Base-by-base conservation (phyloP, 495 filamentous ascomycete genomes). In the Oidiodendron maius region DNA sequence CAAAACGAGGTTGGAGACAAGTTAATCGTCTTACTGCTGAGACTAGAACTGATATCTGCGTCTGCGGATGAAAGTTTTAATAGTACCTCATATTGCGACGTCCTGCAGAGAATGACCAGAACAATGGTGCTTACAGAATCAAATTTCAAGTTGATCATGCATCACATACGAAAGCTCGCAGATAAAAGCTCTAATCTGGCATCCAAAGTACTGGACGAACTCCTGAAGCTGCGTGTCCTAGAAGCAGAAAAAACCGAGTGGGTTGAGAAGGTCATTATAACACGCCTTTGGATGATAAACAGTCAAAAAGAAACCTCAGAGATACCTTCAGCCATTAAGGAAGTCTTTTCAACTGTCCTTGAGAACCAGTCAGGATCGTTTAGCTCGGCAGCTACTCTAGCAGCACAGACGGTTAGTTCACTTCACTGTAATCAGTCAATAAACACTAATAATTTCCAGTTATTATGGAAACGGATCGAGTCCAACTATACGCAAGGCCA, bases 401-500 rank as follows among this genome's bases (percentile, higher is more conserved):
- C 84, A 40, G 78, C 78, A 12, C 80, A 91, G 53, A 82, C 80
- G 53, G 85, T 87, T 64, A 45, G 76, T 61, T 57, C 22, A 18
- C 8, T 47, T 38, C 25, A 8, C 26, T 45, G 12, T n/a, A 13
- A 35, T 35, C 5, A 24, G 0, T 34, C 11, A 16, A 20, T 39
- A 43, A 4, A 6, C 26, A 28, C 37, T 38, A 11, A 52, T 13
- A 24, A 32, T 22, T 22, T 40, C n/a, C 42, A 91, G 81, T 66
- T 93, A 10, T 67, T 94, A 21, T 93, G 88, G 86, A 95, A 88
- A 61, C 70, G 71, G 36, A 67, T 87, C 23, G 84, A 89, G 28
- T 62, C 68, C 3, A 69, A 70, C 18, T 78, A 77, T 50, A 67
- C 59, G 11, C 69, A 77, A 32, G 66, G 70, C 0, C 66, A 78